A percentile compares a stretch with the other conserved stretches of the same genome.
Conservation (phyloP, 139 green algal species). For the Chlorella sp. region DNA sequence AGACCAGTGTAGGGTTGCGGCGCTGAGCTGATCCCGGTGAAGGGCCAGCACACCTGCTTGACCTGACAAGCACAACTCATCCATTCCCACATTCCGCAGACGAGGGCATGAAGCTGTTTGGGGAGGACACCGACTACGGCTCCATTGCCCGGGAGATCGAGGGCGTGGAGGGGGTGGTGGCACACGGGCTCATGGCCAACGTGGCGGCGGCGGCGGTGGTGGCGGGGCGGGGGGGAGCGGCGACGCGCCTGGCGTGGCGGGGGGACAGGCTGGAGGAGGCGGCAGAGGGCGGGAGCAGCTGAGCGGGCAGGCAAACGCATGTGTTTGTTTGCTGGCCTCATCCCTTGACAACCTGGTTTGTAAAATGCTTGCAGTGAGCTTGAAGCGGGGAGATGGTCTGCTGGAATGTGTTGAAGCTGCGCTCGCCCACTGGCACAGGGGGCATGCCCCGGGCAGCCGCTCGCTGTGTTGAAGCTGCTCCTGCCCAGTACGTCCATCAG, state of each 20-base stretch:
- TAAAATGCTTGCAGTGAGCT: not conserved
- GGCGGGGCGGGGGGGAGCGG: not conserved
- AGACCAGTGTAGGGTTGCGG: no score
- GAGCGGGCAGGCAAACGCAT: not conserved
- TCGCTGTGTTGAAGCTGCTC: no score
- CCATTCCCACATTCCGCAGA: not conserved
- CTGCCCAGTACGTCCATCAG: no score
- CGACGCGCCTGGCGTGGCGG: slow-evolving; percentile 16
- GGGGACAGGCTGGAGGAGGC: not conserved
- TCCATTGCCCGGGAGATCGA: slow-evolving; percentile 61
- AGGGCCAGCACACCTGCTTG: no score
- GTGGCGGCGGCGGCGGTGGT: slow-evolving; percentile 29
- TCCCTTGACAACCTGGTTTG: not conserved
- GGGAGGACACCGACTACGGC: slow-evolving; percentile 61
- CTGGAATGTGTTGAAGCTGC: no score
- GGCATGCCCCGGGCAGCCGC: no score
- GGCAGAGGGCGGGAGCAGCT: not conserved
- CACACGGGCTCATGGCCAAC: slow-evolving; percentile 61
- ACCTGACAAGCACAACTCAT: no score
- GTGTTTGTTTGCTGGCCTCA: not conserved
- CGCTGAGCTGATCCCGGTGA: no score
- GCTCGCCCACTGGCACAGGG: no score
- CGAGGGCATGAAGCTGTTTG: slow-evolving; percentile 68
- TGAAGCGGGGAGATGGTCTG: no score
- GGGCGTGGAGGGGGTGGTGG: slow-evolving; percentile 59